Evolutionary conservation across 2,329 filamentous ascomycete species (phyloP).

Genomic region (Colletotrichum chlorophyti): DNA sequence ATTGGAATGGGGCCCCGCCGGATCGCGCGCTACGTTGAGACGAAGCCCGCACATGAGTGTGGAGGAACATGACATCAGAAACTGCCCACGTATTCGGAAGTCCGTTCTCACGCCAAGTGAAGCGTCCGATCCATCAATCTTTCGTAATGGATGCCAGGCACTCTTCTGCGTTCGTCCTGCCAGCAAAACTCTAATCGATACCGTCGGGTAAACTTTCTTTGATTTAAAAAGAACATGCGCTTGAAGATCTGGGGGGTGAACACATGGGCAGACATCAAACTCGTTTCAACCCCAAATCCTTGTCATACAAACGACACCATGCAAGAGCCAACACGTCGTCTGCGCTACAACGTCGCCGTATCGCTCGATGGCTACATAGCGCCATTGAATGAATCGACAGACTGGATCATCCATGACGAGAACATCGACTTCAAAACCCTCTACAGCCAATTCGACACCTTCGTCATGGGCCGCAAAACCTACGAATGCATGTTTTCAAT

Average conservation of each 20-base stretch:
- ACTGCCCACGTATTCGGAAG: neutral
- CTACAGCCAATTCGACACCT: constrained; percentile 38
- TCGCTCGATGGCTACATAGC: constrained; percentile 45
- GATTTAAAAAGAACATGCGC: too few species aligned
- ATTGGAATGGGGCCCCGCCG: neutral
- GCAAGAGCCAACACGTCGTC: constrained; percentile 11
- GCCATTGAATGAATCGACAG: constrained; percentile 35
- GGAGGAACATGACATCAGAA: constrained; percentile 17
- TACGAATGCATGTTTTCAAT: constrained; percentile 36
- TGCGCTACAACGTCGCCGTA: constrained; percentile 42
- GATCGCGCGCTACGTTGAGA: neutral
- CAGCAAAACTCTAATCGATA: too few species aligned
- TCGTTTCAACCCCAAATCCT: too few species aligned
- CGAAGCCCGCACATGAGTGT: neutral
- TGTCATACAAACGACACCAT: neutral
- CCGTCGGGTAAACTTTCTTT: too few species aligned
- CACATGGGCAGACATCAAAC: too few species aligned
- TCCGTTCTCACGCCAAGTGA: constrained; percentile 4
- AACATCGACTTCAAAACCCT: constrained; percentile 41
- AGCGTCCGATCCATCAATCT: neutral
- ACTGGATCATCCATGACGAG: constrained; percentile 40
- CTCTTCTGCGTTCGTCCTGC: too few species aligned
- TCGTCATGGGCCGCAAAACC: constrained; percentile 44
- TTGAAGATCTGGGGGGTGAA: too few species aligned
- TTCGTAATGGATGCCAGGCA: neutral